phyloP scores from a whole-genome alignment of 208 protist genomes.

The Balamuthia mandrillaris region DNA sequence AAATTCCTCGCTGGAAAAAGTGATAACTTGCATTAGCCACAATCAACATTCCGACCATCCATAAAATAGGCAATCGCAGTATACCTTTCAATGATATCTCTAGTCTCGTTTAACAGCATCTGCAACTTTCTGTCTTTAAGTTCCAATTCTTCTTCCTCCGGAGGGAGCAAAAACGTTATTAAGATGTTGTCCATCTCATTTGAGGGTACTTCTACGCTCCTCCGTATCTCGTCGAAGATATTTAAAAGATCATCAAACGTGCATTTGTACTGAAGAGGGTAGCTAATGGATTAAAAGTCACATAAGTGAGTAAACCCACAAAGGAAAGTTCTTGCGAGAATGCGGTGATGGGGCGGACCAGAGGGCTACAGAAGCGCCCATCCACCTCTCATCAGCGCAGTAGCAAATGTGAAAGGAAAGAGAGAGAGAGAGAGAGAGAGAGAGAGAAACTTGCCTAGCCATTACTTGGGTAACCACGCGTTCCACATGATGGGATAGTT shows the following conservation, averaged over 20 bases:
- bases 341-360: neutral
- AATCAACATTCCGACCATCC: neutral
- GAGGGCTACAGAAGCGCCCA: neutral
- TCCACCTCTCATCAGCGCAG: neutral
- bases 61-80: neutral
- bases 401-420: neutral
- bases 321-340: too few relatives aligned
- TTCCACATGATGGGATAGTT: neutral
- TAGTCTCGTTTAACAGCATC: neutral
- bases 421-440: neutral
- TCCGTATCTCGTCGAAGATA: neutral
- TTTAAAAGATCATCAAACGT: neutral
- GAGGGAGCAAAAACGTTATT: neutral
- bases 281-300: neutral
- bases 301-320: too few relatives aligned
- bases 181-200: neutral
- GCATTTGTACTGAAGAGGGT: neutral
- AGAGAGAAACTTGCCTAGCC: neutral
- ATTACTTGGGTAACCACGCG: neutral
- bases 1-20: neutral
- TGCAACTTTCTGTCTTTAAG: neutral
- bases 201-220: neutral
- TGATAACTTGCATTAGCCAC: neutral
- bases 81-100: neutral
- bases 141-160: neutral